These are phyloP conservation scores for carrot (Daucus carota) DNA, from an alignment of 129 eudicot genomes.

Conservation along the genomic window DH1_v3.0 NC_030382.2:49166501-49167000, in stretches of 20 bases:
- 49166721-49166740: background rate
- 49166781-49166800: background rate
- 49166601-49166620: background rate
- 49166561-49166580: slow-evolving; percentile 99
- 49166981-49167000: background rate
- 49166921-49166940: background rate
- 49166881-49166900: background rate
- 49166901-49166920: background rate
- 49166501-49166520: slow-evolving; percentile 98
- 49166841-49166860: background rate
- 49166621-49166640: background rate
- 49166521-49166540: slow-evolving; percentile 96
- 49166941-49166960: background rate
- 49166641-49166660: background rate
- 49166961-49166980: background rate
- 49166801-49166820: background rate
- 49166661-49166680: background rate
- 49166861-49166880: background rate
- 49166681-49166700: background rate
- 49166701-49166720: background rate
- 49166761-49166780: background rate
- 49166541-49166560: slow-evolving; percentile 97
- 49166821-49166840: background rate
- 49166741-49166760: background rate
- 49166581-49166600: slow-evolving; percentile 37